These are phyloP conservation scores for Leishmania arabica DNA, from an alignment of 208 protist species.

Conservation along the genomic window DNA sequence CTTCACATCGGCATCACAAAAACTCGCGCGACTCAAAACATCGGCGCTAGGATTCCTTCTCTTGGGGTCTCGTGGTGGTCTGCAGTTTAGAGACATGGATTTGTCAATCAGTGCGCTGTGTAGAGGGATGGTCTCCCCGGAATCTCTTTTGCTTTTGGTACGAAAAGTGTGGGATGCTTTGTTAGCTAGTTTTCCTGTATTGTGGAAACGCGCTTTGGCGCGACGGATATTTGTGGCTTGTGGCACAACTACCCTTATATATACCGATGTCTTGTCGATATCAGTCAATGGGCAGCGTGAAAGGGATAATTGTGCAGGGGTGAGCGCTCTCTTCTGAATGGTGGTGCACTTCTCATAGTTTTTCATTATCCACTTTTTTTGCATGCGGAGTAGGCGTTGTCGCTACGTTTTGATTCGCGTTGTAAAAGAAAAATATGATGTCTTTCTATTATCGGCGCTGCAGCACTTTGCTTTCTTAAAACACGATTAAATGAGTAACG, in stretches of 20 bases:
- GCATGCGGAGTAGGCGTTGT: not conserved
- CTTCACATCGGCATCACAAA: slow-evolving; percentile 10
- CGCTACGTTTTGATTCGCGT: not conserved
- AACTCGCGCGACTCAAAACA: slow-evolving; percentile 23
- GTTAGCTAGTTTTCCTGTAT: not conserved
- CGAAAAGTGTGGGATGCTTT: not conserved
- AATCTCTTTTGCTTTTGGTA: not conserved
- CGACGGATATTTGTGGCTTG: not conserved
- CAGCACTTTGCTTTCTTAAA: slow-evolving; percentile 15
- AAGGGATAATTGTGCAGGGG: not conserved
- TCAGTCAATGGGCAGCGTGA: not conserved
- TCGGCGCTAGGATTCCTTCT: slow-evolving; percentile 4
- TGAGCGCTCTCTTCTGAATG: not conserved
- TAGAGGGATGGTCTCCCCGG: not conserved
- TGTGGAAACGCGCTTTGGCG: not conserved
- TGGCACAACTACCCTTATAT: not conserved
- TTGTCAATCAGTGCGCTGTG: not conserved
- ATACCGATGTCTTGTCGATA: not conserved
- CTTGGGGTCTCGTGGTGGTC: slow-evolving; percentile 19
- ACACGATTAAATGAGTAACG: slow-evolving; percentile 8
- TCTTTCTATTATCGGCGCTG: not conserved
- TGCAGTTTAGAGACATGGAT: not conserved
- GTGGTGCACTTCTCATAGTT: not conserved
- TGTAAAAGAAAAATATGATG: not conserved
- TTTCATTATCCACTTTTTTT: not conserved